Evolutionary conservation across 352 stramenopile species (phyloP).

Genomic region (Blastocystis sp.): DNA sequence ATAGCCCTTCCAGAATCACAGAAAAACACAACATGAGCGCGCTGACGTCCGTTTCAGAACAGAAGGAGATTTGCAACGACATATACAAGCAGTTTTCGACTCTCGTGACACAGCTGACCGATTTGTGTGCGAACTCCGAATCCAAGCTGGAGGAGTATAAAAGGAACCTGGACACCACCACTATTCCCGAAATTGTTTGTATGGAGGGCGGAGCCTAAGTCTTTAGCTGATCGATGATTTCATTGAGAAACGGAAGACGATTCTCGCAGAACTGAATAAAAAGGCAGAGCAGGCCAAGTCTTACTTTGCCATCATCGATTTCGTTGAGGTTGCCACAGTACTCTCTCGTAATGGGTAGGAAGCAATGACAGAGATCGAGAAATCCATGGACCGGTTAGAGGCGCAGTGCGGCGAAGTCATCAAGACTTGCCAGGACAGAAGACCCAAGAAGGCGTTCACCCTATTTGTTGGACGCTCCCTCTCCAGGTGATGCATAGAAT

Average conservation of each 20-base stretch:
- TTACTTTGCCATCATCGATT: slow-evolving; percentile 59
- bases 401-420: slow-evolving; percentile 24
- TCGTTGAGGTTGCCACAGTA: slow-evolving; percentile 15
- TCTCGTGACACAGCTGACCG: slow-evolving; percentile 28
- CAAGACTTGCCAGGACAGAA: slow-evolving; percentile 47
- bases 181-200: slow-evolving; percentile 43
- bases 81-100: slow-evolving; percentile 44
- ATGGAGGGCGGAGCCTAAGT: neutral
- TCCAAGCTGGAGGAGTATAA: slow-evolving; percentile 46
- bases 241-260: slow-evolving; percentile 25
- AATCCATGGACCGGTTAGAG: slow-evolving; percentile 22
- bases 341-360: slow-evolving; percentile 1
- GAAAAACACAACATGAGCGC: neutral
- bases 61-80: neutral
- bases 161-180: neutral
- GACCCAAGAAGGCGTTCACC: slow-evolving; percentile 52
- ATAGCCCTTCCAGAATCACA: too few relatives aligned
- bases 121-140: slow-evolving; percentile 12
- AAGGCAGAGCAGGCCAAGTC: slow-evolving; percentile 41
- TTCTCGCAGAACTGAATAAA: neutral
- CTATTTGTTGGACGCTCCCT: neutral
- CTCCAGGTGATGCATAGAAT: slow-evolving; percentile 17
- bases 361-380: slow-evolving; percentile 21
- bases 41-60: neutral
- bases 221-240: slow-evolving; percentile 59